Evolutionary conservation across 495 filamentous ascomycete genomes (phyloP).

Genomic region (Aspergillus heteromorphus): DNA sequence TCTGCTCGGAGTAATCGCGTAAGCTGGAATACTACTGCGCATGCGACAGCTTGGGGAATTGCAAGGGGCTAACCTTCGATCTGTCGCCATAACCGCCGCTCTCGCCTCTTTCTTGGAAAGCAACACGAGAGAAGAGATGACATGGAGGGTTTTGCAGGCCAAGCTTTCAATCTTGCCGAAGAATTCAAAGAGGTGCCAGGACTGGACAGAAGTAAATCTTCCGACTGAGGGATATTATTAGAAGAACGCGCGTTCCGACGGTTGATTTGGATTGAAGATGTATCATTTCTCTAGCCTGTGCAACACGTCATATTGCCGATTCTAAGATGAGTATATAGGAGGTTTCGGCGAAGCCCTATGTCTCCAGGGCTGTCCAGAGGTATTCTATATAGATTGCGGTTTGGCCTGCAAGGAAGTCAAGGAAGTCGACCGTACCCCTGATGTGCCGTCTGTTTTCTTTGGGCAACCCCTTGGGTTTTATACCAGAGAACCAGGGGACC

Average conservation of each 20-base stretch:
- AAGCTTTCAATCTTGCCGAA: too few species aligned
- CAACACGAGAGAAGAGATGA: constrained; percentile 11
- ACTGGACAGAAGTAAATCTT: too few species aligned
- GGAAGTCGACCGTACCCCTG: too few species aligned
- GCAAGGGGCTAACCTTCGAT: constrained; percentile 16
- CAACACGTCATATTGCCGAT: constrained; percentile 12
- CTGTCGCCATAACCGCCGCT: constrained; percentile 11
- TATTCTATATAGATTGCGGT: too few species aligned
- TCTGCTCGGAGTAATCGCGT: constrained; percentile 11
- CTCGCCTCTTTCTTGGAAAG: constrained; percentile 2
- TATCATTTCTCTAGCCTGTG: background rate
- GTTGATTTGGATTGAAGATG: background rate
- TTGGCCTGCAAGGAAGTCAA: too few species aligned
- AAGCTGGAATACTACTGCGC: background rate
- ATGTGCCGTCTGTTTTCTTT: too few species aligned
- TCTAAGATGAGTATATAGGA: background rate
- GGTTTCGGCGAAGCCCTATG: too few species aligned
- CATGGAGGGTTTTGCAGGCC: constrained; percentile 3
- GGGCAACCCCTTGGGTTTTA: too few species aligned
- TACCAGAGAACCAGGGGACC: too few species aligned
- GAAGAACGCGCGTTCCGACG: background rate
- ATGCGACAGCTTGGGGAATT: background rate
- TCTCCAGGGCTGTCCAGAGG: too few species aligned
- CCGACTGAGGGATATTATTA: too few species aligned
- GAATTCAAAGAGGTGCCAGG: background rate